phyloP scores from a whole-genome alignment of 768 basidiomycete genomes.

The Epithele typhae region DNA sequence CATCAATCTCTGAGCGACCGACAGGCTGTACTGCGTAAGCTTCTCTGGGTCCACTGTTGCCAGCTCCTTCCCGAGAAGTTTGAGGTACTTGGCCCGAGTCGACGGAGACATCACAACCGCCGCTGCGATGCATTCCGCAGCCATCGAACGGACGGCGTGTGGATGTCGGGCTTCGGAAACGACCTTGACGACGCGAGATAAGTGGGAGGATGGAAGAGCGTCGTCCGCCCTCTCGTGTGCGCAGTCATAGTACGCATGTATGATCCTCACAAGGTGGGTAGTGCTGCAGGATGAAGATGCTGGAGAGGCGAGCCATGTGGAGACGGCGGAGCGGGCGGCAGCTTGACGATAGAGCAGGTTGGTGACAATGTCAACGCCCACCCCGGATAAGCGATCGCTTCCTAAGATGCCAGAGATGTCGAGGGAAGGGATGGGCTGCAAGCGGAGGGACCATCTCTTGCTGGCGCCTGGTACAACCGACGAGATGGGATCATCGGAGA shows the following conservation, averaged over 20 bases:
- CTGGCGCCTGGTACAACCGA: not conserved
- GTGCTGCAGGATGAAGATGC: conserved; percentile 5
- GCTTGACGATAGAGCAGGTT: conserved; percentile 17
- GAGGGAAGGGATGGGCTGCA: not conserved
- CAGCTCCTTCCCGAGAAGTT: not conserved
- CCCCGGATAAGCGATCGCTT: conserved; percentile 9
- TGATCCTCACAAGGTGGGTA: conserved; percentile 16
- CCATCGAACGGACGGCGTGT: not conserved
- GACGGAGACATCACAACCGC: conserved; percentile 2
- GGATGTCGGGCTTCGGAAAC: conserved; percentile 5
- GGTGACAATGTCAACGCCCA: conserved; percentile 16
- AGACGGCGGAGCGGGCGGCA: not conserved
- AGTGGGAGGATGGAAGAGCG: conserved; percentile 12
- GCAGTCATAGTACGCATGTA: conserved; percentile 14
- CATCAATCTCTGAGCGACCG: not conserved
- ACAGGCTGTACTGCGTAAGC: conserved; percentile 1
- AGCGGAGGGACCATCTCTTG: conserved; percentile 14
- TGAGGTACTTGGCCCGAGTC: conserved; percentile 3
- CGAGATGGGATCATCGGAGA: conserved; percentile 3
- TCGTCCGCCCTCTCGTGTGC: not conserved
- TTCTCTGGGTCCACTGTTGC: not conserved
- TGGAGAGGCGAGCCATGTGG: conserved; percentile 19
- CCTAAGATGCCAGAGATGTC: not conserved
- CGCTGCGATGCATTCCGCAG: not conserved
- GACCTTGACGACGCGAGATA: conserved; percentile 13